Evolutionary conservation across 495 filamentous ascomycete species (phyloP).

Genomic region (Daldinia childiae): DNA sequence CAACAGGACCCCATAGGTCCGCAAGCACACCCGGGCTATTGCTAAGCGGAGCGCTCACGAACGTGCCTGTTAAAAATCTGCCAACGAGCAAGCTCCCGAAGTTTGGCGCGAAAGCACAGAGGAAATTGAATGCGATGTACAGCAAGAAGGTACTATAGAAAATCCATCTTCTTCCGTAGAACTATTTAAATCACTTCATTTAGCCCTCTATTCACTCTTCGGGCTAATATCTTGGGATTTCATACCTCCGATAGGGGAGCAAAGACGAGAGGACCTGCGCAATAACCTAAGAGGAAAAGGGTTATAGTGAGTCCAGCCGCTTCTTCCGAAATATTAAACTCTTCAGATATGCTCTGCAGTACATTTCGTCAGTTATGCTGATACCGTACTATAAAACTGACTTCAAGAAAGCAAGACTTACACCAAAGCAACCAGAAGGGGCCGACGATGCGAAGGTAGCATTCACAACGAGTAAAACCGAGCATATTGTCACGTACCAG

Average conservation of each 20-base stretch:
- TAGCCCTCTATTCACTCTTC: not conserved
- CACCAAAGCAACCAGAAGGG: conserved; percentile 57
- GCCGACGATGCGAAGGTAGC: conserved; percentile 64
- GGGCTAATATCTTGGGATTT: not conserved
- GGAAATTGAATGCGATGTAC: conserved; percentile 61
- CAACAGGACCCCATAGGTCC: conserved; percentile 63
- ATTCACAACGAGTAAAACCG: conserved; percentile 61
- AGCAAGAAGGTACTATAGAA: conserved; percentile 55
- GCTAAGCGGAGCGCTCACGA: conserved; percentile 60
- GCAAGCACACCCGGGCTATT: conserved; percentile 61
- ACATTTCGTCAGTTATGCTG: not conserved
- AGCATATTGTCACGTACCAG: conserved; percentile 56
- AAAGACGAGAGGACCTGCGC: conserved; percentile 60
- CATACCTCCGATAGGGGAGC: conserved; percentile 59
- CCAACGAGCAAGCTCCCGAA: conserved; percentile 60
- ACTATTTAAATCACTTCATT: conserved; percentile 30
- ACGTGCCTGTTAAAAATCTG: conserved; percentile 62
- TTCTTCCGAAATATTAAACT: conserved; percentile 55
- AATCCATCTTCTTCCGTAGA: conserved; percentile 61
- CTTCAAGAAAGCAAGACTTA: conserved; percentile 12
- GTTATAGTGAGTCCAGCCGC: conserved; percentile 61
- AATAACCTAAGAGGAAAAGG: conserved; percentile 63
- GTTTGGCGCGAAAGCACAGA: conserved; percentile 63
- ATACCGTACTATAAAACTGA: not conserved
- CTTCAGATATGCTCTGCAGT: conserved; percentile 49